A percentile compares a stretch with the other conserved stretches of the same genome.
Evolutionary conservation across 1,284 basidiomycete genomes (phyloP).

Genomic region (Dichomitus squalens): DNA sequence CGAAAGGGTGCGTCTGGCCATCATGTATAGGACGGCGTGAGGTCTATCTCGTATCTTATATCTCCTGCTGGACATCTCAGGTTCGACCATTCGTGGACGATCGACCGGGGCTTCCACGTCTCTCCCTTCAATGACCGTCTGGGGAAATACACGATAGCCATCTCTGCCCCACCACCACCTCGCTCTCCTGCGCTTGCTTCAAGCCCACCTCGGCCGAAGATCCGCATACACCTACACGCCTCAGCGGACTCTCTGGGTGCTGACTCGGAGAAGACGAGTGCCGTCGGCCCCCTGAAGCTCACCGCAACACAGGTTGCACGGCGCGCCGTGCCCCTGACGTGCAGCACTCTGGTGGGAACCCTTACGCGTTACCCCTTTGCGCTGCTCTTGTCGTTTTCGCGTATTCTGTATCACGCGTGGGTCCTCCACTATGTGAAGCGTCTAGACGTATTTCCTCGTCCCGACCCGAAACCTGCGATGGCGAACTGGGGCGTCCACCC

Average conservation of each 20-base stretch:
- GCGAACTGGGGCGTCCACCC: slow-evolving; percentile 14
- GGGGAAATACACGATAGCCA: slow-evolving; percentile 64
- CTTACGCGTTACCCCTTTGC: slow-evolving; percentile 55
- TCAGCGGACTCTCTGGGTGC: not conserved
- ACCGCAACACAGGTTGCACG: slow-evolving; percentile 45
- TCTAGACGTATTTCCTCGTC: slow-evolving; percentile 64
- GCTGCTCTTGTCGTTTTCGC: slow-evolving; percentile 59
- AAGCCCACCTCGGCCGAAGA: slow-evolving; percentile 37
- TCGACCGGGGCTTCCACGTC: slow-evolving; percentile 75
- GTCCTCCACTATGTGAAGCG: slow-evolving; percentile 67
- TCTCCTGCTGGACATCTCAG: slow-evolving; percentile 29
- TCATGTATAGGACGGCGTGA: not conserved
- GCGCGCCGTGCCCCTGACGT: slow-evolving; percentile 44
- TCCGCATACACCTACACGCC: slow-evolving; percentile 48
- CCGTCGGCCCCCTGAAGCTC: slow-evolving; percentile 48
- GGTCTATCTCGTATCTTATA: not conserved
- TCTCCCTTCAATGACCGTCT: slow-evolving; percentile 80
- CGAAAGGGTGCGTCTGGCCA: slow-evolving; percentile 39
- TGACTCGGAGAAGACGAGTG: not conserved
- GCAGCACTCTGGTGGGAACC: slow-evolving; percentile 43
- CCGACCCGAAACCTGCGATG: slow-evolving; percentile 53
- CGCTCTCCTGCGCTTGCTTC: slow-evolving; percentile 29
- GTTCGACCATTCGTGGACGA: slow-evolving; percentile 72
- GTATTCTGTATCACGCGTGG: slow-evolving; percentile 71
- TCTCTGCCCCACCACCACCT: slow-evolving; percentile 49